These are phyloP conservation scores for Tetrapisispora nanseiensis DNA, from an alignment of 805 yeast species.

Conservation along the genomic window DNA sequence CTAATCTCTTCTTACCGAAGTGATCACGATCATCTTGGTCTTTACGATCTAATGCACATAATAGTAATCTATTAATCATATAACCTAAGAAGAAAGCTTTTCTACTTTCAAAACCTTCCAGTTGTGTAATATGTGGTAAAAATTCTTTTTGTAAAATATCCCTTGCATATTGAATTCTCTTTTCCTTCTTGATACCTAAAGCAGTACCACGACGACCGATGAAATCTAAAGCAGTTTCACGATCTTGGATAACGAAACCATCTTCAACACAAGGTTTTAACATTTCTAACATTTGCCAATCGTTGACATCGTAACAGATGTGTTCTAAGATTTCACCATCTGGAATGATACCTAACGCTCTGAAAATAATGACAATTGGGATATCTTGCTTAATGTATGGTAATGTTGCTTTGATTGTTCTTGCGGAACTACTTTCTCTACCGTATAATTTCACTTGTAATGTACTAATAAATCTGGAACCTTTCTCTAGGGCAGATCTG, in stretches of 20 bases:
- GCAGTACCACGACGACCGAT: slow-evolving; percentile 98
- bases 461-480: slow-evolving; percentile 86
- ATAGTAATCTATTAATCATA: slow-evolving; percentile 88
- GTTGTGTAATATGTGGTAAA: slow-evolving; percentile 94
- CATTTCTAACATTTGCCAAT: slow-evolving; percentile 99
- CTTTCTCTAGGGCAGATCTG: slow-evolving; percentile 93
- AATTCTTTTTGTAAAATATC: slow-evolving; percentile 94
- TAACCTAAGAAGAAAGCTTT: slow-evolving; percentile 96
- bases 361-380: slow-evolving; percentile 91
- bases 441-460: slow-evolving; percentile 89
- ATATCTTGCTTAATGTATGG: slow-evolving; percentile 96
- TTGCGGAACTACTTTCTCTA: slow-evolving; percentile 60
- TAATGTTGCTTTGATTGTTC: slow-evolving; percentile 89
- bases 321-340: slow-evolving; percentile 98
- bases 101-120: slow-evolving; percentile 92
- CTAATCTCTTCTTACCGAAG: slow-evolving; percentile 96
- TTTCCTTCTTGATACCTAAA: slow-evolving; percentile 89
- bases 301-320: slow-evolving; percentile 93
- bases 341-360: slow-evolving; percentile 97
- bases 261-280: slow-evolving; percentile 98
- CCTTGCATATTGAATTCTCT: slow-evolving; percentile 95
- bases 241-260: slow-evolving; percentile 95
- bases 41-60: slow-evolving; percentile 94
- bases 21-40: slow-evolving; percentile 99
- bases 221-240: slow-evolving; percentile 95